Percentiles rank a stretch among this genome's conserved stretches.
Evolutionary conservation across 306 rosid species (phyloP).

Genomic region (Vigna radiata): DNA sequence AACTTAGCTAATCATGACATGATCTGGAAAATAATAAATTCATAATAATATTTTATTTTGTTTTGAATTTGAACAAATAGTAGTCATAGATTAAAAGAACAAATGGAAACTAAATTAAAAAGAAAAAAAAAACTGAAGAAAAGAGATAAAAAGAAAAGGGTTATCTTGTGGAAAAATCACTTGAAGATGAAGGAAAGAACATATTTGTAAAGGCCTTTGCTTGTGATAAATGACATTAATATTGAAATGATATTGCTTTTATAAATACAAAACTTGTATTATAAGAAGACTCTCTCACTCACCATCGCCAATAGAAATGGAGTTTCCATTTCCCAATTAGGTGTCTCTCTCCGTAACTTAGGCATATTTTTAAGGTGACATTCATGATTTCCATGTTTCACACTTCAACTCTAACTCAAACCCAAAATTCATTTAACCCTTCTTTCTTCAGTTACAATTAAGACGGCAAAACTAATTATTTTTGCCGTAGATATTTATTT

Average conservation of each 20-base stretch:
- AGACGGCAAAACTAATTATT: too few relatives aligned
- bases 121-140: not conserved
- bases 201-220: conserved; percentile 1
- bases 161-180: conserved; percentile 47
- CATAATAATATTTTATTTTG: too few relatives aligned
- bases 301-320: conserved; percentile 10
- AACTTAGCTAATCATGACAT: not conserved
- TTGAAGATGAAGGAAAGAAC: conserved; percentile 57
- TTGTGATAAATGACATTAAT: conserved; percentile 12
- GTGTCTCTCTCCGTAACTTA: conserved; percentile 32
- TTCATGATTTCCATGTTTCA: not conserved
- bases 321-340: conserved; percentile 25
- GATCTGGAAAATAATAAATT: not conserved
- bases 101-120: too few relatives aligned
- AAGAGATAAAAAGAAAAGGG: not conserved
- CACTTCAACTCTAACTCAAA: not conserved
- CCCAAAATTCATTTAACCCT: too few relatives aligned
- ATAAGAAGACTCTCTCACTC: conserved; percentile 39
- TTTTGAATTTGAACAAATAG: too few relatives aligned
- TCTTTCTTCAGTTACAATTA: too few relatives aligned
- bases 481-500: too few relatives aligned
- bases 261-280: conserved; percentile 44
- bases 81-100: not conserved
- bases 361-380: conserved; percentile 30
- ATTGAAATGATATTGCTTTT: conserved; percentile 27